Conservation (phyloP, 257 asterid genomes). For the Nicotiana benthamiana region DNA sequence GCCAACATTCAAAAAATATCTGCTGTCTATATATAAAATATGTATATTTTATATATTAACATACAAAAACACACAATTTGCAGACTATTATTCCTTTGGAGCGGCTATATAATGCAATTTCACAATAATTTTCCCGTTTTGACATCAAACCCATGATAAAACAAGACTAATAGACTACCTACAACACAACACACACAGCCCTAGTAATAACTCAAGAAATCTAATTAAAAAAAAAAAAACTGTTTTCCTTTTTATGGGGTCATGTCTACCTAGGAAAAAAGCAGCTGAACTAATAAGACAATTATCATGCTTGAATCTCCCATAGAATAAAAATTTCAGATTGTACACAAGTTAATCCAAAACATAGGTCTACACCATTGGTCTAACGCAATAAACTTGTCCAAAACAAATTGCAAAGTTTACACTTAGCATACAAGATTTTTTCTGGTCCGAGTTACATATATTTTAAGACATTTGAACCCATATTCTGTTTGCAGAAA, state of each 20-base stretch:
- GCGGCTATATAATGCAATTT: background rate
- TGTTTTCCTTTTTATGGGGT: background rate
- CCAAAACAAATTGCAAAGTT: constrained; percentile 2
- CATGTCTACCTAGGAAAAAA: background rate
- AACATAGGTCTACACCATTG: background rate
- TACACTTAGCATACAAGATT: background rate
- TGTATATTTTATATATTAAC: no score
- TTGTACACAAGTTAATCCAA: constrained; percentile 7
- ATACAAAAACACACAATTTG: no score
- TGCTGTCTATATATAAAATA: no score
- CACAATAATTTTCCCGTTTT: background rate
- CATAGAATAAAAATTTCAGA: background rate
- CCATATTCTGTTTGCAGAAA: constrained; percentile 3
- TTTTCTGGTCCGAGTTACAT: background rate
- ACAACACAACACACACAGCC: background rate
- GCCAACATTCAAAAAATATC: no score
- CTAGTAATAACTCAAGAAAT: background rate
- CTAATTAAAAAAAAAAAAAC: background rate
- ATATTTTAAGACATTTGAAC: background rate
- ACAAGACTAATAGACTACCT: background rate
- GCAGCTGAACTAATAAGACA: background rate
- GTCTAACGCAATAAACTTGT: background rate
- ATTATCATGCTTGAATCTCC: background rate
- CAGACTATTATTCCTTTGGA: no score
- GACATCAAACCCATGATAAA: background rate